These are phyloP conservation scores for Thymus mandschuricus DNA, from an alignment of 257 asterid genomes.

Conservation along the genomic window DNA sequence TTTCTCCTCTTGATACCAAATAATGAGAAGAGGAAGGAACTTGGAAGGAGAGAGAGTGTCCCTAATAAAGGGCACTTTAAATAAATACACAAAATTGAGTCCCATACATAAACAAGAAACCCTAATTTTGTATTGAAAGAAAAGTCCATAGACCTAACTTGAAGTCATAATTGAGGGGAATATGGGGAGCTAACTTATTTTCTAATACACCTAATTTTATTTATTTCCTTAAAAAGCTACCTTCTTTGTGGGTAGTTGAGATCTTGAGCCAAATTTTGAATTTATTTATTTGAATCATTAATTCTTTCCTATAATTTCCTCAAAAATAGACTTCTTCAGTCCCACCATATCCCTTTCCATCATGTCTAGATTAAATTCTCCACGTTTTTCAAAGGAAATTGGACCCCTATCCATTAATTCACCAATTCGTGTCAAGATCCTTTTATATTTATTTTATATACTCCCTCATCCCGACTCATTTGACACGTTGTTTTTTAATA, in stretches of 20 bases:
- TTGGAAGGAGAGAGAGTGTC: too few relatives aligned
- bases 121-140: slow-evolving; percentile 7
- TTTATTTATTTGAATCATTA: slow-evolving; percentile 25
- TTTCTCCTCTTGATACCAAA: too few relatives aligned
- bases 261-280: slow-evolving; percentile 20
- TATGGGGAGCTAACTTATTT: slow-evolving; percentile 24
- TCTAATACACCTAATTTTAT: neutral
- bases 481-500: too few relatives aligned
- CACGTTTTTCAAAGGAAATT: slow-evolving; percentile 44
- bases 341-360: slow-evolving; percentile 32
- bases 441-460: neutral
- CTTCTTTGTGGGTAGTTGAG: slow-evolving; percentile 38
- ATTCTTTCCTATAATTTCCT: slow-evolving; percentile 14
- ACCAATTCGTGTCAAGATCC: slow-evolving; percentile 11
- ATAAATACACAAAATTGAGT: neutral
- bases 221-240: neutral
- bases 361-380: slow-evolving; percentile 43
- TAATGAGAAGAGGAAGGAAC: too few relatives aligned
- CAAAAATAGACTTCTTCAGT: slow-evolving; percentile 25
- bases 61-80: neutral
- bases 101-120: neutral
- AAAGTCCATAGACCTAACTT: slow-evolving; percentile 32
- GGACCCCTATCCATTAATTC: slow-evolving; percentile 43
- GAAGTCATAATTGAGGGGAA: slow-evolving; percentile 33
- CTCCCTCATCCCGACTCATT: neutral